Evolutionary conservation across 2,329 filamentous ascomycete species (phyloP).

Genomic region (Fusarium mangiferae): DNA sequence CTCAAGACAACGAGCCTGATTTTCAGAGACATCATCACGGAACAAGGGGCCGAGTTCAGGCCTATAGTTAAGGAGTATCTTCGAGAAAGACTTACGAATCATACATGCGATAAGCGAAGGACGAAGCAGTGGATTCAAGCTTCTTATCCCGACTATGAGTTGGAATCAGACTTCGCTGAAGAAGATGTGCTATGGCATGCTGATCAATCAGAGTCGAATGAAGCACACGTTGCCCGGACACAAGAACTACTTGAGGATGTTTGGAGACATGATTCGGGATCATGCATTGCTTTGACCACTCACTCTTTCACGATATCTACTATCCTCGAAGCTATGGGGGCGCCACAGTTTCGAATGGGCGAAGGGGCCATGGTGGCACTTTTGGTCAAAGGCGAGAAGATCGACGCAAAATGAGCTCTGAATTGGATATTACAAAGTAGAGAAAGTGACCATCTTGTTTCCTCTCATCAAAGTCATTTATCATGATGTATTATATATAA

Average conservation of each 20-base stretch:
- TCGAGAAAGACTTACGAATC: not conserved
- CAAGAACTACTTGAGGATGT: not conserved
- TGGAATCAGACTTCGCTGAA: not conserved
- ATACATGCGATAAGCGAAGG: not conserved
- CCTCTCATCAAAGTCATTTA: fast-evolving
- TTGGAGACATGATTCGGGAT: not conserved
- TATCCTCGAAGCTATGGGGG: not conserved
- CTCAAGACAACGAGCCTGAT: not conserved
- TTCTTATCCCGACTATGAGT: not conserved
- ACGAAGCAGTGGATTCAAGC: not conserved
- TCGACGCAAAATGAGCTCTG: fast-evolving
- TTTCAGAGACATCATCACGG: not conserved
- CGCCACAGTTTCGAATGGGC: not conserved
- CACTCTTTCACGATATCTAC: not conserved
- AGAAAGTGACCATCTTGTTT: too few relatives aligned
- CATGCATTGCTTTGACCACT: not conserved
- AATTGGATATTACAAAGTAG: fast-evolving
- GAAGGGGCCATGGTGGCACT: not conserved
- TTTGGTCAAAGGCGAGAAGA: not conserved
- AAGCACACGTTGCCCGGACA: not conserved
- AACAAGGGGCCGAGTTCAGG: not conserved
- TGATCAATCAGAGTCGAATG: not conserved
- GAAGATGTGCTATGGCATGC: not conserved
- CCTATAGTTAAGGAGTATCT: not conserved
- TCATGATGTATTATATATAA: too few relatives aligned